Evolutionary conservation across 352 stramenopile species (phyloP), one percentile per base, ranked within the genome.

Genomic region (Pythium chondricola): DNA sequence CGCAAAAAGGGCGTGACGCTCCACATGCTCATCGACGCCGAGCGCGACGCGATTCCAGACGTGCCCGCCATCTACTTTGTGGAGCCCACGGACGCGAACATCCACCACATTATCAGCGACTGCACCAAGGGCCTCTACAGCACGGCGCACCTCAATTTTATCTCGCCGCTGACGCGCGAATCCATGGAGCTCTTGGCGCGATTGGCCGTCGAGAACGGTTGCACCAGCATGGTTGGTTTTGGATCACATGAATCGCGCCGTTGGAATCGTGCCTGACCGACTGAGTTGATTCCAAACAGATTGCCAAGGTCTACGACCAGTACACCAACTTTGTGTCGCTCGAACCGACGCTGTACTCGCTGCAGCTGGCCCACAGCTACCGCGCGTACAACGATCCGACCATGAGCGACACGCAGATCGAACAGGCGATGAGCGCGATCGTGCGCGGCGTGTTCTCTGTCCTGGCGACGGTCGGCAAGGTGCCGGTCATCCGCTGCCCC

Each of bases 11-110:
- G 96, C 42, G 95, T 99, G 38, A 99, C 97, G 35, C 76, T 99
- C 20, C 96, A 99, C 69, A 89, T 99, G 74, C 72, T 98, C 44
- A 69, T 99, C 17, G 84, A 97, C 17, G 72, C 72, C 17, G 91
- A 98, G 41, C 81, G 97, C 5, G 95, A 99, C 48, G 72, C 87
- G 24, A 98, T 99, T 44, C 91, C 95, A 5, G 96, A 99, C 60
- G 96, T 98, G 2, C 93, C 95, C 4, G 96, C 91, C 31, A 92
- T 99, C 22, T 99, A 99, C 70, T 99, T 99, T 67, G 91, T 98
- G 50, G 67, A 88, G 46, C 94, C 97, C 10, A 99, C 92, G 22
- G 72, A 77, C 26, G 82, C 93, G 27, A 99, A 99, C 63, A 75
- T 99, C 18, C 65, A 90, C 43, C 78, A 82, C n/a, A 97, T 99